phyloP scores from a whole-genome alignment of 2,329 filamentous ascomycete genomes.

The Trichophyton schoenleinii region DNA sequence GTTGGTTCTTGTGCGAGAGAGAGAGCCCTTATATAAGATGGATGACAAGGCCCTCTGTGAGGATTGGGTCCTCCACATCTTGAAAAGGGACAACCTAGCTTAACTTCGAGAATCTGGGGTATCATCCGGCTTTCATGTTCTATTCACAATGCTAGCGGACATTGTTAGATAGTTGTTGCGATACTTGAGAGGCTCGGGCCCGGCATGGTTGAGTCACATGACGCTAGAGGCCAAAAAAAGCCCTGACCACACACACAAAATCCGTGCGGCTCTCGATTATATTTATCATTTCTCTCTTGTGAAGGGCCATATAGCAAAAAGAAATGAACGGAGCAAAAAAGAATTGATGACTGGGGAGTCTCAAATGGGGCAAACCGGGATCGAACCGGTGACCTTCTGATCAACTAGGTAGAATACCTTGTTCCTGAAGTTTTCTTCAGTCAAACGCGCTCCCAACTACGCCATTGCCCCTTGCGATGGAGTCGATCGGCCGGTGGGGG shows the following conservation, averaged over 20 bases:
- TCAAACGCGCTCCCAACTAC: slow-evolving; percentile 5
- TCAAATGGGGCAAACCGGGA: slow-evolving; percentile 5
- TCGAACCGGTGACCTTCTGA: slow-evolving; percentile 5
- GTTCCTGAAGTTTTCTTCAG: slow-evolving; percentile 3
- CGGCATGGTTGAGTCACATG: not conserved
- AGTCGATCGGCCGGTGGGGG: not conserved
- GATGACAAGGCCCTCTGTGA: not conserved
- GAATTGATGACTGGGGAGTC: not conserved
- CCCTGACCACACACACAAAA: not conserved
- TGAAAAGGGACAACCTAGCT: not conserved
- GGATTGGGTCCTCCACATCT: too few relatives aligned
- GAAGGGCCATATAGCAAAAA: not conserved
- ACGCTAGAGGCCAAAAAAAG: not conserved
- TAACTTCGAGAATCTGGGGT: not conserved
- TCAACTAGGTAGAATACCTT: slow-evolving; percentile 2
- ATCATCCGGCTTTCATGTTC: not conserved
- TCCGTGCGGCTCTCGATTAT: not conserved
- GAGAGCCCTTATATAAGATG: not conserved
- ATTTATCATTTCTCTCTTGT: not conserved
- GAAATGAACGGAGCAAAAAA: not conserved
- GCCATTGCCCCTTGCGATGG: slow-evolving; percentile 3
- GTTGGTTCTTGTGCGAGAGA: not conserved
- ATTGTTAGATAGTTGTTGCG: not conserved
- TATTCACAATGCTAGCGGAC: not conserved
- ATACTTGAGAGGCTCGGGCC: too few relatives aligned